Conservation (phyloP, 2,329 filamentous ascomycete genomes). For the Leptographium procerum region DNA sequence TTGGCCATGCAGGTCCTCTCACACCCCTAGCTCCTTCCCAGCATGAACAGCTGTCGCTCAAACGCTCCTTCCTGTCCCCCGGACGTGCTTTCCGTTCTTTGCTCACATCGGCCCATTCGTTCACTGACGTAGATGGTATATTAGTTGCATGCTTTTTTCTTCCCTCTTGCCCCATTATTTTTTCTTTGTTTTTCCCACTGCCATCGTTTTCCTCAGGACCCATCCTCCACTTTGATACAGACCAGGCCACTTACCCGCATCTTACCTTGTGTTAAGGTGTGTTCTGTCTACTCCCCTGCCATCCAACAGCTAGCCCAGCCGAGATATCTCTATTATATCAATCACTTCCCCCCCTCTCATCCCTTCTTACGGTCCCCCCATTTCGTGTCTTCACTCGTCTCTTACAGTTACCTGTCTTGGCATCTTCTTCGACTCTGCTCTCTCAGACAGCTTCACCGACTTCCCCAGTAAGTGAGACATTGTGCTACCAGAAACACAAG, state of each 20-base stretch:
- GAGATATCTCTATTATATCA: background rate
- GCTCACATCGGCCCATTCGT: background rate
- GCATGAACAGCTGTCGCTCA: background rate
- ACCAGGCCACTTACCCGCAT: background rate
- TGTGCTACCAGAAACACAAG: background rate
- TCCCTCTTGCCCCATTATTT: background rate
- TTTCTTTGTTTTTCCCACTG: background rate
- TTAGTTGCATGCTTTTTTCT: background rate
- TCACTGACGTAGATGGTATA: background rate
- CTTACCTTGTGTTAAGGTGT: slow-evolving; percentile 10
- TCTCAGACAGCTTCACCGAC: background rate
- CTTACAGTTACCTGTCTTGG: background rate
- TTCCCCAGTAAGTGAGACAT: background rate
- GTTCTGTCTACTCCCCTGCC: slow-evolving; percentile 4
- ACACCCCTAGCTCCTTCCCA: background rate
- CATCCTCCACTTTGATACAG: background rate
- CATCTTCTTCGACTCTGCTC: background rate
- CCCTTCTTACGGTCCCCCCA: background rate
- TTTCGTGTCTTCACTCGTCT: background rate
- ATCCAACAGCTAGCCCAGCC: background rate
- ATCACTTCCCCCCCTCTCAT: background rate
- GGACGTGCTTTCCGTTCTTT: background rate
- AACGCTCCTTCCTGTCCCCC: background rate
- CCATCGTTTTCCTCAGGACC: background rate
- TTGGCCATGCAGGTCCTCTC: background rate